A percentile compares a stretch with the other conserved stretches of the same genome.
Conservation (phyloP, 2,329 filamentous ascomycete genomes). For the Fusarium agapanthi region DNA sequence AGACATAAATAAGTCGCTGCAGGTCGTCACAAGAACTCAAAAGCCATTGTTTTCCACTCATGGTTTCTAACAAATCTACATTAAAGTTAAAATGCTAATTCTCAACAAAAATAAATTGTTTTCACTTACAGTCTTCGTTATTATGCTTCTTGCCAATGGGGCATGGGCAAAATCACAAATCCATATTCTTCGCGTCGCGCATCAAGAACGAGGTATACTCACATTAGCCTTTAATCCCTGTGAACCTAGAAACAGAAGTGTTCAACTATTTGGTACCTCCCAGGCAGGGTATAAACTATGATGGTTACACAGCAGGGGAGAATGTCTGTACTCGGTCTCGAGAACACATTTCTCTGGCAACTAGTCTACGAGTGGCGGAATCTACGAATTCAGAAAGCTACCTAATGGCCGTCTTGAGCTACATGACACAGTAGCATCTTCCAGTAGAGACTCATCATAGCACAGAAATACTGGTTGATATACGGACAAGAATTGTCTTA, state of each 20-base stretch:
- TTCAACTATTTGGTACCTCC: background rate
- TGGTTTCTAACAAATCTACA: fast-evolving
- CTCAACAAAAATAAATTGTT: background rate
- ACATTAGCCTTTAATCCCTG: background rate
- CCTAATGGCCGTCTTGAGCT: background rate
- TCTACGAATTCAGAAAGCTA: background rate
- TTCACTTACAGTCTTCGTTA: fast-evolving
- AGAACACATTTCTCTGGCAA: background rate
- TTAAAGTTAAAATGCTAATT: background rate
- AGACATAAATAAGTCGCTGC: background rate
- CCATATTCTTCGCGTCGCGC: background rate
- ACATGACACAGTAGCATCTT: background rate
- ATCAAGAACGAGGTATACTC: background rate
- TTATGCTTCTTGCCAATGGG: background rate
- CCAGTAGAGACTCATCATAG: too few species aligned
- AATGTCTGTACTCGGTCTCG: background rate
- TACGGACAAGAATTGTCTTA: too few species aligned
- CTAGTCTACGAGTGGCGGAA: background rate
- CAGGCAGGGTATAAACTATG: background rate
- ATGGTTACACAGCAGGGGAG: background rate
- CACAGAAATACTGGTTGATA: too few species aligned
- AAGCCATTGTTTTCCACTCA: fast-evolving
- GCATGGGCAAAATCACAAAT: background rate
- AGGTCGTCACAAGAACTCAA: fast-evolving
- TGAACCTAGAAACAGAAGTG: background rate